Percentiles rank a stretch among this genome's conserved stretches.
Conservation (phyloP, 2,329 filamentous ascomycete genomes). For the Sporothrix protearum region DNA sequence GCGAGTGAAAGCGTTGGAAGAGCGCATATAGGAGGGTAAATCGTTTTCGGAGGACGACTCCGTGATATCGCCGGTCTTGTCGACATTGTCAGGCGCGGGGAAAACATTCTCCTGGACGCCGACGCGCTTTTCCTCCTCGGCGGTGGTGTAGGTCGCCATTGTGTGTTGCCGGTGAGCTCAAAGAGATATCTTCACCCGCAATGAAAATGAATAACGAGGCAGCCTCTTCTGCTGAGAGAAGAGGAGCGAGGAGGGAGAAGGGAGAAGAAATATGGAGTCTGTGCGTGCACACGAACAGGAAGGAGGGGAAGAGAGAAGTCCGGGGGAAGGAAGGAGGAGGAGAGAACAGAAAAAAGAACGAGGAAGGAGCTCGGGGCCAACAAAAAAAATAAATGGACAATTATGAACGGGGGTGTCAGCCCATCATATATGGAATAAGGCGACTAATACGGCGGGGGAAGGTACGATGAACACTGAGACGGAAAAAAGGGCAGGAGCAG, state of each 20-base stretch:
- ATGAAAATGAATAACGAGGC: background rate
- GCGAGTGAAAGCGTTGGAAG: constrained; percentile 27
- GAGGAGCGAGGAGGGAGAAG: background rate
- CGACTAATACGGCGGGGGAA: constrained; percentile 12
- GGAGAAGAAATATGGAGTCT: background rate
- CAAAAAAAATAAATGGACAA: background rate
- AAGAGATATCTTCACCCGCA: background rate
- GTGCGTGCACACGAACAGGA: background rate
- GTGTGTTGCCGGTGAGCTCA: background rate
- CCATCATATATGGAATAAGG: background rate
- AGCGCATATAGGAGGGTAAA: constrained; percentile 24
- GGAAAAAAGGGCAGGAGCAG: background rate
- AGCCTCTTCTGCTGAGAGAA: background rate
- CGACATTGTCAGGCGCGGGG: constrained; percentile 1
- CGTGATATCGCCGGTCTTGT: background rate
- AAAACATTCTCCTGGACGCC: constrained; percentile 21
- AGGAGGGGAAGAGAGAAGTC: background rate
- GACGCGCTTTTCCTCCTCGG: constrained; percentile 27
- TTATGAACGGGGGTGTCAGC: background rate
- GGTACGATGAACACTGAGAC: constrained; percentile 11
- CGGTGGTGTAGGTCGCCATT: constrained; percentile 21
- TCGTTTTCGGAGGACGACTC: constrained; percentile 9
- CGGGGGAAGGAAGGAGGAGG: background rate
- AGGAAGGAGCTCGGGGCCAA: background rate
- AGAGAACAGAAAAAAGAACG: background rate